Evolutionary conservation across 257 asterid genomes (phyloP).

Genomic region (Coffea canephora): DNA sequence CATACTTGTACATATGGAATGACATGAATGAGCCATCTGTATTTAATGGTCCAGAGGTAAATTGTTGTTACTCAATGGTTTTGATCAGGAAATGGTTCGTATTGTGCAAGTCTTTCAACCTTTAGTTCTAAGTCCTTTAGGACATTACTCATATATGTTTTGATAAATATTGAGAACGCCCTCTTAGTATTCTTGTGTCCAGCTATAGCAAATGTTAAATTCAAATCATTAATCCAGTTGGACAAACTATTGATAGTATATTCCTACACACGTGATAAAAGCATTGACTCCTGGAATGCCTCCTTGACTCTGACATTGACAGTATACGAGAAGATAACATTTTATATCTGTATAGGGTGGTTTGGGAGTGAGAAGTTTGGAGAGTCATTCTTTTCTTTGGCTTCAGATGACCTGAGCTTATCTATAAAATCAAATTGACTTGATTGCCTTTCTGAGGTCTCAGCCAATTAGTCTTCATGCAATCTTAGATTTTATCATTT

Average conservation of each 20-base stretch:
- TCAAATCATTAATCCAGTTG: not conserved
- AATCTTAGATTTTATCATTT: not conserved
- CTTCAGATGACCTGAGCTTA: not conserved
- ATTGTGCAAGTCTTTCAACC: not conserved
- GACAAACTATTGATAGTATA: not conserved
- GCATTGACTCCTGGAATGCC: not conserved
- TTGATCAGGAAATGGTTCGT: not conserved
- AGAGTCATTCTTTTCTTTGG: not conserved
- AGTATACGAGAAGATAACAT: not conserved
- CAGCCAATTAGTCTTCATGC: not conserved
- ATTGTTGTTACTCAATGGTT: constrained; percentile 1
- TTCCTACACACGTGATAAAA: no score
- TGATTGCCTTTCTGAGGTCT: not conserved
- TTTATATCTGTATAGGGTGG: not conserved
- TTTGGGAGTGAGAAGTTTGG: not conserved
- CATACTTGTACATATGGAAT: constrained; percentile 85
- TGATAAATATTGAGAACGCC: not conserved
- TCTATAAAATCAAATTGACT: not conserved
- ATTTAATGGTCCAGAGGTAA: constrained; percentile 98
- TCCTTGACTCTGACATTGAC: not conserved
- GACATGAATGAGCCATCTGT: constrained; percentile 99
- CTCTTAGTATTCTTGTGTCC: no score
- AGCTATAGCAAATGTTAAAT: not conserved
- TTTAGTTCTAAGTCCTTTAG: not conserved
- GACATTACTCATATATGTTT: not conserved